phyloP scores from a whole-genome alignment of 495 filamentous ascomycete species.

The Podospora comata region DNA sequence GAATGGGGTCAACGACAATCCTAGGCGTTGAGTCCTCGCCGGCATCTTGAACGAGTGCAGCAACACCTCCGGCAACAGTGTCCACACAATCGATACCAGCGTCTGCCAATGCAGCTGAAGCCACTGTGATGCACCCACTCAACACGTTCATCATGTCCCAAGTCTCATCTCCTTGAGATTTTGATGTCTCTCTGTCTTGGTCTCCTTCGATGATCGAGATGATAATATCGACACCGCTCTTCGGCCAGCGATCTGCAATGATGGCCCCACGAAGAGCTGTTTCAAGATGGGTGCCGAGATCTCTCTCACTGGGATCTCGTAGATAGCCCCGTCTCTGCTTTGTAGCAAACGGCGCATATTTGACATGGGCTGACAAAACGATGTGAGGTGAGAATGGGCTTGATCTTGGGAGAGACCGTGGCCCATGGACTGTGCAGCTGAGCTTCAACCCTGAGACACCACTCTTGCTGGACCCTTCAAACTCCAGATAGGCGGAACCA shows the following conservation, averaged over 20 bases:
- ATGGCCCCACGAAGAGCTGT: slow-evolving; percentile 84
- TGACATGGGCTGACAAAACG: slow-evolving; percentile 85
- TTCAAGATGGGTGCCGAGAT: slow-evolving; percentile 87
- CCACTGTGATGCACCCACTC: slow-evolving; percentile 88
- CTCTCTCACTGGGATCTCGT: slow-evolving; percentile 79
- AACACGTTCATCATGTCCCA: slow-evolving; percentile 79
- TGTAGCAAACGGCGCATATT: slow-evolving; percentile 92
- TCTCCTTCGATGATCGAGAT: slow-evolving; percentile 92
- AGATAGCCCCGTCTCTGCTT: slow-evolving; percentile 78
- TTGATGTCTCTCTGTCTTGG: slow-evolving; percentile 46
- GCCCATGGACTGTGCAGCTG: slow-evolving; percentile 87
- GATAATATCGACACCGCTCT: slow-evolving; percentile 89
- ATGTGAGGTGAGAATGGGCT: slow-evolving; percentile 87
- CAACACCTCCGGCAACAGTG: slow-evolving; percentile 82
- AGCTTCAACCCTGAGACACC: slow-evolving; percentile 72
- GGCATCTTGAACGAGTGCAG: slow-evolving; percentile 62
- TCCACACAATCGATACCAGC: slow-evolving; percentile 96
- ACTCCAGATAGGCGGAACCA: slow-evolving; percentile 91
- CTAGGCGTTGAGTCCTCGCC: slow-evolving; percentile 37
- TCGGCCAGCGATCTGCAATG: slow-evolving; percentile 91
- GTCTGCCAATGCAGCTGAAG: slow-evolving; percentile 91
- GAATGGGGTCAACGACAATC: slow-evolving; percentile 78
- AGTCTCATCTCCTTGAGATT: slow-evolving; percentile 57
- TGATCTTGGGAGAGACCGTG: slow-evolving; percentile 82
- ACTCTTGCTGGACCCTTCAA: slow-evolving; percentile 56